Evolutionary conservation across 768 basidiomycete species (phyloP).

Genomic region (Hebeloma cylindrosporum): DNA sequence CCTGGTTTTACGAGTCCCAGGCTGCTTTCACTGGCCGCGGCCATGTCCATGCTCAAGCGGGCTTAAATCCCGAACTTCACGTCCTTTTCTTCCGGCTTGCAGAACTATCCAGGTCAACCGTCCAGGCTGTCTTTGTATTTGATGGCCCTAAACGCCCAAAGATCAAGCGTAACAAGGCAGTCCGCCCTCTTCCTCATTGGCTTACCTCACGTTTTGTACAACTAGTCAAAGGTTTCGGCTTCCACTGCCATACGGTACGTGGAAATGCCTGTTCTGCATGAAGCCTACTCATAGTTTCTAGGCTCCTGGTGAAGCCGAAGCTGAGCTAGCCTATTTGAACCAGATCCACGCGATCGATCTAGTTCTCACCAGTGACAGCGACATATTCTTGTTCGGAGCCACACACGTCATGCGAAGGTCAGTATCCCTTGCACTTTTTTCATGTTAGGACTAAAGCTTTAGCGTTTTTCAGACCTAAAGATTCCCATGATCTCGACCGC

Average conservation of each 20-base stretch:
- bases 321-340: conserved; percentile 10
- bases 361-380: not conserved
- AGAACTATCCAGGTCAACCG: conserved; percentile 33
- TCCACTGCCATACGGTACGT: conserved; percentile 30
- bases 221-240: conserved; percentile 43
- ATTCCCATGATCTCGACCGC: not conserved
- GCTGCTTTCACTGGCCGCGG: no score
- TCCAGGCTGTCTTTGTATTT: conserved; percentile 49
- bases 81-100: conserved; percentile 45
- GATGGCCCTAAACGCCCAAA: conserved; percentile 45
- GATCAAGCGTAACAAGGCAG: conserved; percentile 38
- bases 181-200: conserved; percentile 29
- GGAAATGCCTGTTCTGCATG: not conserved
- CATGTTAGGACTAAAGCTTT: not conserved
- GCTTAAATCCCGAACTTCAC: conserved; percentile 44
- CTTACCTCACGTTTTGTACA: conserved; percentile 23
- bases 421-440: not conserved
- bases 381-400: not conserved
- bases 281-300: not conserved
- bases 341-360: conserved; percentile 1
- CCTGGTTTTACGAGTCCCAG: no score
- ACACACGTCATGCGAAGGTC: not conserved
- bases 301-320: conserved; percentile 48
- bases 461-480: not conserved
- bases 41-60: conserved; percentile 28